Evolutionary conservation across 2,329 filamentous ascomycete species (phyloP), one percentile per base, ranked within the genome.

Genomic region (Incumbomyces lentus): DNA sequence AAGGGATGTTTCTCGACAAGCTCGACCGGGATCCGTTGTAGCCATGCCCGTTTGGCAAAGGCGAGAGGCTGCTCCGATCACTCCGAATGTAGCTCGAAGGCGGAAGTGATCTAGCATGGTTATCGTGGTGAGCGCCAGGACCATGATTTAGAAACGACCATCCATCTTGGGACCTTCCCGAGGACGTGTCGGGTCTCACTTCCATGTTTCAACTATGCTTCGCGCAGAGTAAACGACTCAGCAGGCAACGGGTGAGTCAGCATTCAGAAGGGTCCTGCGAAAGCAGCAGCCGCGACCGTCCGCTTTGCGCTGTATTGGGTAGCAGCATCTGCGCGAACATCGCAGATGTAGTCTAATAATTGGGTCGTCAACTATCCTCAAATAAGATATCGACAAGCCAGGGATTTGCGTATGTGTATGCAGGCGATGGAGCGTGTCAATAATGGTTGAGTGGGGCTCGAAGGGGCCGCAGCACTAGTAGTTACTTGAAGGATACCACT

Each of bases 61-160:
- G 55, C 14, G 52, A 55, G 36, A 54, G 31, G 42, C 49, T 57
- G 42, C 53, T 55, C 10, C 49, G 49, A 33, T 57, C 55, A 40
- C 55, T 55, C 41, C 49, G 55, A 17, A 57, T 34, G 37, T 54
- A 57, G 17, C 44, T 46, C 6, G 55, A 51, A n/a, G 49, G 54
- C 17, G 55, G 53, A 18, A 54, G 49, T 34, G 55, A 57, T 43
- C 53, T 48, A 48, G 55, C 39, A 30, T 45, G 42, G 42, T 32
- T 14, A 45, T 38, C 18, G 6, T n/a, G 18, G 16, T n/a, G 5
- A 26, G 17, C 6, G 19, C 5, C 42, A 30, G 18, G 7, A n/a
- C 32, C 49, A 40, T 49, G 45, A 7, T 49, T 36, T 18, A 57
- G 50, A 44, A 57, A 55, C 10, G 53, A 49, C 55, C 55, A 57